phyloP scores from a whole-genome alignment of 148 eudicot genomes.

The Silene conica region DNA sequence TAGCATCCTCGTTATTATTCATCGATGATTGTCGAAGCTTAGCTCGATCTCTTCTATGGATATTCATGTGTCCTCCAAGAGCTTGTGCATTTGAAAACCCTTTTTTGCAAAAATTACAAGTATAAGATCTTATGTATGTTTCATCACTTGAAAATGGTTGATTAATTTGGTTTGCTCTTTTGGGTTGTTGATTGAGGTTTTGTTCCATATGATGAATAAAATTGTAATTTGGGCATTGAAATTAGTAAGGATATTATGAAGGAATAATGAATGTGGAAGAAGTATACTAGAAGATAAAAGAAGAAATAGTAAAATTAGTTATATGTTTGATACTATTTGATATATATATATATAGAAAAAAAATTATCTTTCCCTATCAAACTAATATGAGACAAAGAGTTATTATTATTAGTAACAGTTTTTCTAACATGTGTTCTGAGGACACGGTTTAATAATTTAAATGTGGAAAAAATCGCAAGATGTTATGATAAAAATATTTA shows the following conservation, averaged over 20 bases:
- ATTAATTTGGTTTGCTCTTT: not conserved
- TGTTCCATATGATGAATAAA: not conserved
- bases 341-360: not conserved
- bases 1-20: not conserved
- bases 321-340: not conserved
- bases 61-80: conserved; percentile 52
- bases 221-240: not conserved
- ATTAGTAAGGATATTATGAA: not conserved
- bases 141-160: not conserved
- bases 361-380: not conserved
- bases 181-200: not conserved
- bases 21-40: conserved; percentile 32
- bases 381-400: not conserved
- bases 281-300: not conserved
- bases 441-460: no score
- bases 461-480: no score
- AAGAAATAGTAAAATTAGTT: not conserved
- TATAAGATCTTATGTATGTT: conserved; percentile 27
- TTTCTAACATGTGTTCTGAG: no score
- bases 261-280: not conserved
- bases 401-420: no score
- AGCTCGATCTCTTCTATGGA: conserved; percentile 45
- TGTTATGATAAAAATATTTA: no score
- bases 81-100: conserved; percentile 56
- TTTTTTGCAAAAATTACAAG: conserved; percentile 46